phyloP scores from a whole-genome alignment of 202 grass and related monocot species.

The Miscanthus sacchariflorus region DNA sequence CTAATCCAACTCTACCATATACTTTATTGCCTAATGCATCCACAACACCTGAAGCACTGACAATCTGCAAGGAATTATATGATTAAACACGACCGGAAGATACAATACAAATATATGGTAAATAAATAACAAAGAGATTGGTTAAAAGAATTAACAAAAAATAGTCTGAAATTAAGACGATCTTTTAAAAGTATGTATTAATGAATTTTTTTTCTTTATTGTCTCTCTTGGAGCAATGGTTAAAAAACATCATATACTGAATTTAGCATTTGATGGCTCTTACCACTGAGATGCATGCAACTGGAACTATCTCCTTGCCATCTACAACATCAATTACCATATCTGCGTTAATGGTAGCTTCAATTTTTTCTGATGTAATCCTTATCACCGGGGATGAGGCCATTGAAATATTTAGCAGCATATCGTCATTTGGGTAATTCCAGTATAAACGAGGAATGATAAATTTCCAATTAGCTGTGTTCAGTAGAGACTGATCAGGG shows the following conservation, averaged over 20 bases:
- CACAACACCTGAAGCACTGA: conserved; percentile 69
- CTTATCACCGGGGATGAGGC: conserved; percentile 73
- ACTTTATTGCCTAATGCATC: conserved; percentile 78
- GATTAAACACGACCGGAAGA: conserved; percentile 6
- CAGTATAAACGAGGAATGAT: conserved; percentile 86
- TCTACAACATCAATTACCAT: conserved; percentile 86
- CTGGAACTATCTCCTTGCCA: conserved; percentile 63
- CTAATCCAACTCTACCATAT: conserved; percentile 70
- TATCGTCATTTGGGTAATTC: conserved; percentile 93
- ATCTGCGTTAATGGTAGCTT: conserved; percentile 68
- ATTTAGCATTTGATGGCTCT: conserved; percentile 41
- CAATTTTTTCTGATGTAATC: conserved; percentile 73
- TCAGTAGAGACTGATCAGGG: conserved; percentile 87
- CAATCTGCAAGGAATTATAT: conserved; percentile 55
- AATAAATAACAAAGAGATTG: conserved; percentile 26
- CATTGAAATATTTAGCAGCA: conserved; percentile 87
- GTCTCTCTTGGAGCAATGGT: conserved; percentile 30
- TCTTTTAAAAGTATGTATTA: conserved; percentile 18
- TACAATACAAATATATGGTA: conserved; percentile 12
- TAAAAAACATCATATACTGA: conserved; percentile 26
- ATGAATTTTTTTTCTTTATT: neutral
- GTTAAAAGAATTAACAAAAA: neutral
- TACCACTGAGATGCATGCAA: conserved; percentile 94
- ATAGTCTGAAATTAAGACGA: conserved; percentile 19
- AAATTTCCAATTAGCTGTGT: conserved; percentile 93